Conservation (phyloP, 345 rosid genomes). For the Melaleuca quinquenervia region DNA sequence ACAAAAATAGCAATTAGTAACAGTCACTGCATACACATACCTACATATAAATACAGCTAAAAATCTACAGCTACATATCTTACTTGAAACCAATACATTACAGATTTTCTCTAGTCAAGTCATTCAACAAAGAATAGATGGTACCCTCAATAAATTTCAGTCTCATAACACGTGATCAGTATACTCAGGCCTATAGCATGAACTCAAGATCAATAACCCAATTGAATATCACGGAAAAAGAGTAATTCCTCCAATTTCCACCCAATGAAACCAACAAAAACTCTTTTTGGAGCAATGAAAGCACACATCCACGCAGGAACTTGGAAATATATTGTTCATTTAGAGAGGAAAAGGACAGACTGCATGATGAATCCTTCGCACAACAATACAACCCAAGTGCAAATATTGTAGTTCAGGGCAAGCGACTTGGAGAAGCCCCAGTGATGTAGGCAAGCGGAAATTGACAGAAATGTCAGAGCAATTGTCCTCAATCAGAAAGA, state of each 20-base stretch:
- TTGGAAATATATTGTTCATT: background rate
- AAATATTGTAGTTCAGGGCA: background rate
- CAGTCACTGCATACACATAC: background rate
- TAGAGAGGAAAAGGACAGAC: background rate
- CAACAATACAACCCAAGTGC: background rate
- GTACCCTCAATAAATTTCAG: background rate
- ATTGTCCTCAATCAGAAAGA: background rate
- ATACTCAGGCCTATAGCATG: background rate
- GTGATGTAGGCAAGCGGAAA: background rate
- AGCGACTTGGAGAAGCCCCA: background rate
- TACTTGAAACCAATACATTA: background rate
- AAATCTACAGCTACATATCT: background rate
- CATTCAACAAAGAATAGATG: background rate
- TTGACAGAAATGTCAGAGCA: background rate
- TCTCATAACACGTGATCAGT: background rate
- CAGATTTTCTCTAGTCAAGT: background rate
- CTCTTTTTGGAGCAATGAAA: background rate
- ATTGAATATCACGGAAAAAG: background rate
- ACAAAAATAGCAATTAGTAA: background rate
- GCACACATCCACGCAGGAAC: background rate
- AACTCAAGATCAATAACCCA: background rate
- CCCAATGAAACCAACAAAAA: background rate
- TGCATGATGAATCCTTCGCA: background rate
- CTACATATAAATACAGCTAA: background rate
- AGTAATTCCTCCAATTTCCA: background rate